Percentiles rank a stretch among this genome's conserved stretches.
phyloP scores from a whole-genome alignment of 2,329 filamentous ascomycete genomes.

The Colletotrichum sidae region DNA sequence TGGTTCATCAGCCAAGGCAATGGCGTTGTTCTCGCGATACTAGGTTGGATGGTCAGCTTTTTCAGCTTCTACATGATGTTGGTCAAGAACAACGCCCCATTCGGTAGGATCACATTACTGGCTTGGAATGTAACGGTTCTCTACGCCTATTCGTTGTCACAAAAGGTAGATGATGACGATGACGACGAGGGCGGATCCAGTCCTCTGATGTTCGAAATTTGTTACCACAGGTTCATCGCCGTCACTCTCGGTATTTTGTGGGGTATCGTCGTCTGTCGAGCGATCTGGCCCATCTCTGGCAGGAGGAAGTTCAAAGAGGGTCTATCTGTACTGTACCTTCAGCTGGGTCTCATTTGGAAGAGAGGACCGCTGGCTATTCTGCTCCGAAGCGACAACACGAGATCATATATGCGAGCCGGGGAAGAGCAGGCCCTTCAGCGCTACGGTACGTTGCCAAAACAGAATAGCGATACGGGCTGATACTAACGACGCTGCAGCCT shows the following conservation, averaged over 20 bases:
- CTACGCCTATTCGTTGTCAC: slow-evolving; percentile 91
- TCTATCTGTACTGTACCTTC: slow-evolving; percentile 89
- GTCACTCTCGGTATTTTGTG: slow-evolving; percentile 90
- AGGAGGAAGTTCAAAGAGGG: slow-evolving; percentile 90
- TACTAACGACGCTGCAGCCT: slow-evolving; percentile 51
- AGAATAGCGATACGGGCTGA: background rate
- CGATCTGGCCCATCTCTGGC: slow-evolving; percentile 95
- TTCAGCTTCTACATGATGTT: slow-evolving; percentile 93
- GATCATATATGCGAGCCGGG: slow-evolving; percentile 85
- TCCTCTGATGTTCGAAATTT: slow-evolving; percentile 89
- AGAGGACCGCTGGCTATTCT: slow-evolving; percentile 86
- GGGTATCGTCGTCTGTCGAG: slow-evolving; percentile 88
- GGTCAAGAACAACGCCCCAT: slow-evolving; percentile 83
- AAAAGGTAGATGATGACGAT: slow-evolving; percentile 82
- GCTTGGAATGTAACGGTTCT: slow-evolving; percentile 96
- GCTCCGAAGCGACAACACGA: slow-evolving; percentile 65
- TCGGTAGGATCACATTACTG: slow-evolving; percentile 92
- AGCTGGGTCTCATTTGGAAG: slow-evolving; percentile 97
- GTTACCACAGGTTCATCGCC: slow-evolving; percentile 85
- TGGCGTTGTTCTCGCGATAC: slow-evolving; percentile 78
- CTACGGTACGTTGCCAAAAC: slow-evolving; percentile 60
- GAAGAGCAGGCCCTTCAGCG: slow-evolving; percentile 90
- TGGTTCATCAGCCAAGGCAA: slow-evolving; percentile 85
- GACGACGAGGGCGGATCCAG: slow-evolving; percentile 89
- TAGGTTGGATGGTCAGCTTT: slow-evolving; percentile 84